Evolutionary conservation across 345 rosid species (phyloP).

Genomic region (Pistacia integerrima): DNA sequence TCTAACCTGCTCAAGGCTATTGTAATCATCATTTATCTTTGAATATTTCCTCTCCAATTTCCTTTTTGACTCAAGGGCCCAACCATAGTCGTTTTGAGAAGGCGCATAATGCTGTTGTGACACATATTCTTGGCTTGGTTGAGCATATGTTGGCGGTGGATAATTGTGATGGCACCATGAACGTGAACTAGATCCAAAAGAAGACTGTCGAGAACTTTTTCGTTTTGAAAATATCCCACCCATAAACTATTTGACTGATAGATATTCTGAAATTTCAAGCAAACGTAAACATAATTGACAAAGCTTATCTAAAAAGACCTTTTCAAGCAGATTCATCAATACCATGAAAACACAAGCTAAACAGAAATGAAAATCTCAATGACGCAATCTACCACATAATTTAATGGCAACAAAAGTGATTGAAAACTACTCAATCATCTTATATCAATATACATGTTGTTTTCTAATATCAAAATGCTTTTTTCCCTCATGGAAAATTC

Average conservation of each 20-base stretch:
- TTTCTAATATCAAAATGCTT: neutral
- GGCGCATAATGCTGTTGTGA: constrained; percentile 12
- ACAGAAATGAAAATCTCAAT: neutral
- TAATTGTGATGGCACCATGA: no score
- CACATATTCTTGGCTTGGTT: no score
- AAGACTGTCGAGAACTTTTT: no score
- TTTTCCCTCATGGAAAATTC: neutral
- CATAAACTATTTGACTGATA: constrained; percentile 39
- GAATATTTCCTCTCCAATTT: neutral
- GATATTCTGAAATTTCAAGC: constrained; percentile 26
- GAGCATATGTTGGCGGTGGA: no score
- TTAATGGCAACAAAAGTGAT: neutral
- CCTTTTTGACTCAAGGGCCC: constrained; percentile 35
- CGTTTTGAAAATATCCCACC: constrained; percentile 57
- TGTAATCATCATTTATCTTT: no score
- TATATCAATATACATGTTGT: neutral
- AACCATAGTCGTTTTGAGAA: constrained; percentile 42
- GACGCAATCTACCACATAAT: neutral
- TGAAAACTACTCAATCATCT: neutral
- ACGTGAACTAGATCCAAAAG: no score
- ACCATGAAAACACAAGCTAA: neutral
- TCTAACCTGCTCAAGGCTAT: no score
- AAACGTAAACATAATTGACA: constrained; percentile 12
- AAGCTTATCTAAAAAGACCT: neutral
- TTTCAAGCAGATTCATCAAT: neutral